Base-by-base conservation (phyloP, 2,329 filamentous ascomycete species). In the Seiridium unicorne region DNA sequence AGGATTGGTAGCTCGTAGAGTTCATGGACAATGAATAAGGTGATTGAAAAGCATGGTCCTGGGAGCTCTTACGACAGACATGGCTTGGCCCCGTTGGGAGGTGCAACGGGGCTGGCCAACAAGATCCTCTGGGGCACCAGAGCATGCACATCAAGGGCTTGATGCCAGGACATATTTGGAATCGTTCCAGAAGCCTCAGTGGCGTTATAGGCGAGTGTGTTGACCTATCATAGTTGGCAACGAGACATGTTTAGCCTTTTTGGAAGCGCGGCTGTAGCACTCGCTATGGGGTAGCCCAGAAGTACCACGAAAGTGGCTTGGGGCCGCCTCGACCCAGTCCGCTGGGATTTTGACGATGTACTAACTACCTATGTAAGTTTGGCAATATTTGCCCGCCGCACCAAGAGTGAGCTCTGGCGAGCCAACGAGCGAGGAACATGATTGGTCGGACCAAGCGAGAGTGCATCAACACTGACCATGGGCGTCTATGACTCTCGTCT, bases 161-260 rank as follows among this genome's bases (percentile, higher is more conserved):
- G 32, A 6, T 38, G 51, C 32, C 34, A 55, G 36, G 32, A 53
- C 49, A 35, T n/a, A 13, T 31, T 11, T 7, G 34, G 55, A 51
- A 58, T 40, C 31, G 34, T 58, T 58, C 55, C 11, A 58, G 55
- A 58, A 58, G 55, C 55, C 55, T 51, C 55, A 58, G 44, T 58
- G 55, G 34, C 46, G 34, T 51, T 58, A 13, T 51, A 46, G 44
- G 26, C 32, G n/a, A 49, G 8, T 13, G 35, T 11, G 38, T 4
- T 44, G 6, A 9, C 38, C 5, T 34, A 48, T 44, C 3, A 13
- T 42, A 13, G 13, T 42, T 42, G 13, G 38, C 13, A 42, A 7
- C 13, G 38, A 42, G 38, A 13, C 7, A 42, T 7, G 38, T 13
- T 26, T 40, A 53, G 49, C 32, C 49, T 36, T 44, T 42, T 40